phyloP scores from a whole-genome alignment of 352 stramenopile genomes.

The Peronospora belbahrii region DNA sequence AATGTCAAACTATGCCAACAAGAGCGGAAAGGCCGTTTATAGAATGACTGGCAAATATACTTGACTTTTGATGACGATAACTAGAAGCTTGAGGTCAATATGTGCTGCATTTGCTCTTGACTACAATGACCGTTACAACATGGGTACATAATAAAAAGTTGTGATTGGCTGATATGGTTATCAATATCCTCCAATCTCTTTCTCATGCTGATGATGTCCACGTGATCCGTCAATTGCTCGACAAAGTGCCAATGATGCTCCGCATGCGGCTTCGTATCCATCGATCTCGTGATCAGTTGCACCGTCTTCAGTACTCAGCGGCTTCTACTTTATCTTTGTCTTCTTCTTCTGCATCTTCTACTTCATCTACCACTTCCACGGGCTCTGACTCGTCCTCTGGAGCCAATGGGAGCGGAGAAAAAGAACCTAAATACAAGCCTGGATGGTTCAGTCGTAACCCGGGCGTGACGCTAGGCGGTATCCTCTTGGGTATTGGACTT shows the following conservation, averaged over 20 bases:
- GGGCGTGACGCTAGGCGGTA: constrained; percentile 61
- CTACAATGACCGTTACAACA: too few relatives aligned
- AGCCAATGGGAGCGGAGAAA: constrained; percentile 16
- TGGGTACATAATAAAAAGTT: too few relatives aligned
- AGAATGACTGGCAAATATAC: too few relatives aligned
- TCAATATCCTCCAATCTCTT: too few relatives aligned
- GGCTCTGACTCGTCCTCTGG: constrained; percentile 1
- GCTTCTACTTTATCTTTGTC: too few relatives aligned
- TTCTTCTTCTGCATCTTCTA: constrained; percentile 3
- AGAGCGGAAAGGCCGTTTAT: too few relatives aligned
- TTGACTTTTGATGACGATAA: too few relatives aligned
- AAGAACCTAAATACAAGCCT: constrained; percentile 72
- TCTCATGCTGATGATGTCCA: too few relatives aligned
- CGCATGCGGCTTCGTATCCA: constrained; percentile 15
- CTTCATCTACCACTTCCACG: neutral
- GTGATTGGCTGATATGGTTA: too few relatives aligned
- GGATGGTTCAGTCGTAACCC: constrained; percentile 84
- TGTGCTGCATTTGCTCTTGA: too few relatives aligned
- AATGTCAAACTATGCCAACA: too few relatives aligned
- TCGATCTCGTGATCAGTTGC: constrained; percentile 3
- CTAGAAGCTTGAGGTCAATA: too few relatives aligned
- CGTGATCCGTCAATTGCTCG: constrained; percentile 3
- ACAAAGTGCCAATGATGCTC: constrained; percentile 8
- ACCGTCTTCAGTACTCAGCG: constrained; percentile 12
- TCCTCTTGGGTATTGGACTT: constrained; percentile 52